Conservation (phyloP, 2,329 filamentous ascomycete genomes). For the Verticillium tricorpus region DNA sequence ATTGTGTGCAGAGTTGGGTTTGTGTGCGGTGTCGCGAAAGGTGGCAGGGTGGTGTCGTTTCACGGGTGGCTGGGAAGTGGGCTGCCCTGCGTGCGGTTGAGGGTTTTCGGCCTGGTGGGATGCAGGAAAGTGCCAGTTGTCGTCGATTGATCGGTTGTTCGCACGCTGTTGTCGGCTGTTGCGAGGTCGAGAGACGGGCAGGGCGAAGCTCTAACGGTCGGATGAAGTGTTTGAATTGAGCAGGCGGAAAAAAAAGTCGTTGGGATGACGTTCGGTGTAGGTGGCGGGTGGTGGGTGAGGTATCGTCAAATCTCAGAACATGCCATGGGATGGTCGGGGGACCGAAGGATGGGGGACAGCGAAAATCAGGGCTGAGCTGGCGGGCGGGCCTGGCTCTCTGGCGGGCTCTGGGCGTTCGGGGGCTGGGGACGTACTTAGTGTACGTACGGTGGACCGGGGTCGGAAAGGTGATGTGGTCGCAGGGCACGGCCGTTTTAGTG, state of each 20-base stretch:
- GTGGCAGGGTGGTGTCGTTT: background rate
- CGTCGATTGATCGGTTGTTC: constrained; percentile 3
- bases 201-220: background rate
- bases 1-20: background rate
- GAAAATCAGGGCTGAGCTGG: constrained; percentile 1
- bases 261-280: background rate
- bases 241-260: background rate
- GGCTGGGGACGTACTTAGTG: background rate
- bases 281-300: background rate
- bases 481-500: constrained; percentile 1
- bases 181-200: background rate
- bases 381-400: background rate
- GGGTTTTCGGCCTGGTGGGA: constrained; percentile 3
- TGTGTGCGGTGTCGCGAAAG: background rate
- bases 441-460: background rate
- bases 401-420: background rate
- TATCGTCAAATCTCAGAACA: background rate
- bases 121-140: constrained; percentile 6
- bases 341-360: background rate
- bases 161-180: background rate
- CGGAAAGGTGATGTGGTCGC: background rate
- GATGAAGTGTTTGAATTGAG: background rate
- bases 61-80: background rate
- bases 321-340: background rate
- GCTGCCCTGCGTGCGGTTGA: constrained; percentile 4